Base-by-base conservation (phyloP, 805 yeast genomes). In the Peterozyma xylosa region DNA sequence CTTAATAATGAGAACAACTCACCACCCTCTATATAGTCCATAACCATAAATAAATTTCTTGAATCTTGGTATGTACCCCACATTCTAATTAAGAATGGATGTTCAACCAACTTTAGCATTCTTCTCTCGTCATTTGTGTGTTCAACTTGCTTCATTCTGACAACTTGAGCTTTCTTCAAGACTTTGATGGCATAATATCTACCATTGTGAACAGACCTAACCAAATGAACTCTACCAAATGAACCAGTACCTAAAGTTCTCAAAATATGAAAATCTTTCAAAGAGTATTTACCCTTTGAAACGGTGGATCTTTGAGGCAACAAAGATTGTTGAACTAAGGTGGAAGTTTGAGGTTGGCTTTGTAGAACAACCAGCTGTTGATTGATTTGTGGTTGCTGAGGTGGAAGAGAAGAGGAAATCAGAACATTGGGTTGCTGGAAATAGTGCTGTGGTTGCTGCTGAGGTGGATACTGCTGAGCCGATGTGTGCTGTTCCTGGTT, bases 21-120 rank as follows among this genome's bases (percentile, higher is more conserved):
- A 21, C 82, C 82, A 18, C 82, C 82, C 57, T 77, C 82, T 53
- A 77, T 76, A 58, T 76, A 77, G 54, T 77, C 82, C 82, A 77
- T 77, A 33, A 77, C 74, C 82, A 77, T 76, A 49, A 76, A 77
- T 45, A 77, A 59, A 50, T 74, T 74, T 50, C 67, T 68, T 34
- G 76, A 64, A 53, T 77, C 82, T 56, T 76, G 82, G 53, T 72
- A 77, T 5, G 82, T 77, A n/a, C 82, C 82, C 82, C 82, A 77
- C 81, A 77, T 76, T 45, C 82, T 57, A 48, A 75, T 76, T 50
- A 77, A 64, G 49, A 76, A 77, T 6, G 82, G 82, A 53, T 77
- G 82, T 50, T 76, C 78, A 11, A 76, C 77, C 43, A 75, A 62
- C 48, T 71, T 74, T 35, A 77, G 61, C 76, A 77, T 77, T 50